phyloP scores from a whole-genome alignment of 2,329 filamentous ascomycete genomes.

The Samsoniella hepiali region DNA sequence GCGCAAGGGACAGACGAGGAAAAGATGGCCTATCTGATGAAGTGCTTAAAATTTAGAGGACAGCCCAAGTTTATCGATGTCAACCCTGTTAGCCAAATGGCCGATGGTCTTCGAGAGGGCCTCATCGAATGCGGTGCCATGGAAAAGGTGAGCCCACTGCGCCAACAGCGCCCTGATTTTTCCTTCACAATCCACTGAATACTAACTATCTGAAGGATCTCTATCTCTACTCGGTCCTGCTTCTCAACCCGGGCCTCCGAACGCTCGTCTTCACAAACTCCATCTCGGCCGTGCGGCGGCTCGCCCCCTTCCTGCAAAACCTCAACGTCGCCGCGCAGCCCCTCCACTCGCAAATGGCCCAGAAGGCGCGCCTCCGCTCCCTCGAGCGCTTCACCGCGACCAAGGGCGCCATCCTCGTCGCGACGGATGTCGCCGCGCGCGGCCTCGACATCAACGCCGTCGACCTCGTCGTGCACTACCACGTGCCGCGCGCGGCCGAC shows the following conservation, averaged over 20 bases:
- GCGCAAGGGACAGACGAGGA: conserved; percentile 63
- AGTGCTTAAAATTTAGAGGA: conserved; percentile 83
- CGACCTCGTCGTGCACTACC: conserved; percentile 90
- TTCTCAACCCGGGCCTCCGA: conserved; percentile 76
- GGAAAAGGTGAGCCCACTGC: conserved; percentile 66
- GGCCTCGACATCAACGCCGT: conserved; percentile 91
- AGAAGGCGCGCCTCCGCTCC: conserved; percentile 91
- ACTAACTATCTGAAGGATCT: conserved; percentile 60
- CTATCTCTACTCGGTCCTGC: conserved; percentile 82
- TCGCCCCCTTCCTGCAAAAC: conserved; percentile 80
- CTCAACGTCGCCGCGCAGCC: conserved; percentile 73
- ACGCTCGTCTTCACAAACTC: conserved; percentile 95
- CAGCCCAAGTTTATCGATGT: conserved; percentile 89
- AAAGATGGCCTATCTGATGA: conserved; percentile 88
- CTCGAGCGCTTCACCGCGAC: conserved; percentile 81
- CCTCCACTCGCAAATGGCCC: conserved; percentile 90
- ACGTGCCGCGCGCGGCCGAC: conserved; percentile 86
- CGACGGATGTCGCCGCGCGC: conserved; percentile 89
- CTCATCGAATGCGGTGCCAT: conserved; percentile 88
- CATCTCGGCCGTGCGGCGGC: conserved; percentile 83
- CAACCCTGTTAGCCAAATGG: conserved; percentile 87
- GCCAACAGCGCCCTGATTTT: neutral
- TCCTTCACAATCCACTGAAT: neutral
- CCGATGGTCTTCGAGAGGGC: conserved; percentile 78
- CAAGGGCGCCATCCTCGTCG: conserved; percentile 70